Evolutionary conservation across 2,329 filamentous ascomycete species (phyloP).

Genomic region (Stylonectria norvegica): DNA sequence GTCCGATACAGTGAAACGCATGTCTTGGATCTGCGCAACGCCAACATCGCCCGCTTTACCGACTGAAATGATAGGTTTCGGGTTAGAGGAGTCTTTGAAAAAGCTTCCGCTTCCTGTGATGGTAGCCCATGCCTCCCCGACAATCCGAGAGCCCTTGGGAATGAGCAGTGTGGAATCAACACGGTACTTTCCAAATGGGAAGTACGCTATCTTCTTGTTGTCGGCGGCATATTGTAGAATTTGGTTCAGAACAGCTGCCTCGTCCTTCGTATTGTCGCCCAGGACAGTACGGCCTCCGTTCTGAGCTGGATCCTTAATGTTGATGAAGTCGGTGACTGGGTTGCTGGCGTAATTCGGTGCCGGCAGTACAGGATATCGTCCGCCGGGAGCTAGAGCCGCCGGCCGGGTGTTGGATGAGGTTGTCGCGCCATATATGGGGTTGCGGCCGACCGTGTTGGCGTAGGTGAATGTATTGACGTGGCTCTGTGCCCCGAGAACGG

Average conservation of each 20-base stretch:
- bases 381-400: conserved; percentile 34
- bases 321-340: conserved; percentile 28
- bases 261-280: conserved; percentile 14
- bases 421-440: conserved; percentile 38
- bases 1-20: conserved; percentile 49
- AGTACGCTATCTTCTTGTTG: conserved; percentile 15
- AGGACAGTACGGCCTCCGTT: conserved; percentile 28
- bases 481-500: conserved; percentile 26
- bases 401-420: conserved; percentile 32
- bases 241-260: not conserved
- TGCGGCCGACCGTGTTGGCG: conserved; percentile 39
- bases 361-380: conserved; percentile 34
- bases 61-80: conserved; percentile 48
- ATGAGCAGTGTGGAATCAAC: conserved; percentile 25
- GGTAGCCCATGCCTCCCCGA: conserved; percentile 54
- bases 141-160: conserved; percentile 43
- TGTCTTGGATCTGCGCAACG: conserved; percentile 48
- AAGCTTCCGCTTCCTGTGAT: conserved; percentile 45
- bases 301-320: conserved; percentile 37
- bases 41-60: conserved; percentile 49
- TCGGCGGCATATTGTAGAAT: not conserved
- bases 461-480: conserved; percentile 41
- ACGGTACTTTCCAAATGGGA: conserved; percentile 28
- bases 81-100: conserved; percentile 44
- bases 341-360: conserved; percentile 36